phyloP scores from a whole-genome alignment of 345 rosid species.

The Hibiscus tridactylites region DNA sequence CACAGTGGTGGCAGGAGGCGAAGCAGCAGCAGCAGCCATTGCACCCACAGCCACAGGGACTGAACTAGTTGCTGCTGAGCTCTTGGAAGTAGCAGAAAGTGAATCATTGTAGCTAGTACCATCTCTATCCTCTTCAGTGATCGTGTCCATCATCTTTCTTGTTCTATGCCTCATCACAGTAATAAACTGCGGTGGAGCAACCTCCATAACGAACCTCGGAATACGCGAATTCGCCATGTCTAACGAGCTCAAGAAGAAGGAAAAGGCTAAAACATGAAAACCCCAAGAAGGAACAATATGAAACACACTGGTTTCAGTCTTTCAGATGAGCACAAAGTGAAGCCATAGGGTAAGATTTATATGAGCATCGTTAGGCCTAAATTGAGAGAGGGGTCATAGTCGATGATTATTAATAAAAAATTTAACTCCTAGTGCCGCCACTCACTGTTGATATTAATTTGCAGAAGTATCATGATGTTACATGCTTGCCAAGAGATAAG shows the following conservation, averaged over 20 bases:
- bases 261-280: not conserved
- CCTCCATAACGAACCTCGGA: conserved; percentile 66
- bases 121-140: conserved; percentile 74
- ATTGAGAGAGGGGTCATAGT: conserved; percentile 20
- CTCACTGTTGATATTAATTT: conserved; percentile 18
- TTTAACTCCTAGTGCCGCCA: conserved; percentile 29
- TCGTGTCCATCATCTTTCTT: conserved; percentile 63
- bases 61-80: conserved; percentile 8
- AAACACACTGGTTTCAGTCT: conserved; percentile 7
- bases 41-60: not conserved
- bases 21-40: not conserved
- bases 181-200: conserved; percentile 74
- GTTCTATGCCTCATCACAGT: conserved; percentile 62
- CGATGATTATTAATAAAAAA: not conserved
- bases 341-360: conserved; percentile 14
- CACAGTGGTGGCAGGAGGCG: conserved; percentile 12
- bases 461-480: conserved; percentile 8
- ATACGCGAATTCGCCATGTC: conserved; percentile 59
- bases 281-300: not conserved
- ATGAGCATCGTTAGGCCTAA: conserved; percentile 16
- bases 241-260: not conserved
- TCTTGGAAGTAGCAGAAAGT: conserved; percentile 24
- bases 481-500: not conserved
- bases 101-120: conserved; percentile 19
- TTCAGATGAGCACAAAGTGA: conserved; percentile 14